Base-by-base conservation (phyloP, 495 filamentous ascomycete species). In the Echria macrotheca region DNA sequence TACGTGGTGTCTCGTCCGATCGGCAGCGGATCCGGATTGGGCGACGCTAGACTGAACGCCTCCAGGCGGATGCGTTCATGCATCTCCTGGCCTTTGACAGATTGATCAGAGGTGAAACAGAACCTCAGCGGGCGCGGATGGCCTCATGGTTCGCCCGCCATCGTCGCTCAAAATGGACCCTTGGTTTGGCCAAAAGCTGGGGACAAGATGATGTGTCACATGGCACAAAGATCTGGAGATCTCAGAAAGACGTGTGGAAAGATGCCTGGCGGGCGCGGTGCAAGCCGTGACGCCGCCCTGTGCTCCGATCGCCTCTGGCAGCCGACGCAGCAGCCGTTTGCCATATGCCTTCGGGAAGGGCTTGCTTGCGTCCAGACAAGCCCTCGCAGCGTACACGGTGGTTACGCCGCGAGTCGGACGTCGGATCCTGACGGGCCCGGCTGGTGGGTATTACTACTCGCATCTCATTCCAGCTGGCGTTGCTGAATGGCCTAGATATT, bases 151-250 rank as follows among this genome's bases (percentile, higher is more conserved):
- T 54, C 55, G 52, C 48, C 50, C 22, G 55, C 45, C 55, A 15
- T 29, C 46, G 53, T 60, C 48, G 26, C 55, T 44, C 55, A 54
- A 43, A 55, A 31, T 33, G 52, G 35, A 52, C 57, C 53, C 53
- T 50, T 39, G 28, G 44, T 55, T 49, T 40, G 42, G 42, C 38
- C n/a, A n/a, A 53, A 58, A 61, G 55, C 45, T 55, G 60, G 50
- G 53, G 54, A 49, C 39, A 31, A 50, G 54, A 60, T 63, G 64
- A 65, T 55, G 60, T 65, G 62, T 65, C 64, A 67, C 64, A 55
- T 67, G 45, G 52, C 60, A 67, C 64, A 67, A n/a, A 67, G 62
- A 65, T 65, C 62, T 67, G 44, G 40, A 56, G 46, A 63, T 55
- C 49, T 43, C 50, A 49, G 37, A 24, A 50, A 54, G 49, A 44